These are phyloP conservation scores for Metschnikowia bowlesiae DNA, from an alignment of 805 yeast species.

Conservation along the genomic window DNA sequence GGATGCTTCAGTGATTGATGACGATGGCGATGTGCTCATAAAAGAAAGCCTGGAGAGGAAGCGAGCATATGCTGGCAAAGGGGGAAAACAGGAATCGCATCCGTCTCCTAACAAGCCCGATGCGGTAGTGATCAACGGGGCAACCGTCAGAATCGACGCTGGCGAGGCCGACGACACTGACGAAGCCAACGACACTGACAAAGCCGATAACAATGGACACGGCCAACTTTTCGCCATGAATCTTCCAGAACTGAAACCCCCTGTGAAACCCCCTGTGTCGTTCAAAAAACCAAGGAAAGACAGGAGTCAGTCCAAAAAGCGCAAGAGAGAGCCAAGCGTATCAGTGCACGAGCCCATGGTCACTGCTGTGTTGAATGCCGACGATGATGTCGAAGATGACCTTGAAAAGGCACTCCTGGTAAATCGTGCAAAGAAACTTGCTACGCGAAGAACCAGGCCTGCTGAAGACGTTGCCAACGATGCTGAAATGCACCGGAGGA, in stretches of 20 bases:
- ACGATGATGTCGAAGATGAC: slow-evolving; percentile 26
- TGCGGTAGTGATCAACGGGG: slow-evolving; percentile 10
- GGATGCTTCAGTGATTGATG: slow-evolving; percentile 41
- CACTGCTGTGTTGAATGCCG: slow-evolving; percentile 17
- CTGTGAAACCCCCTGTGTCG: slow-evolving; percentile 7
- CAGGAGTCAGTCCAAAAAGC: slow-evolving; percentile 5
- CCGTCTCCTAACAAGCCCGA: slow-evolving; percentile 9
- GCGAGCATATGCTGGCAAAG: neutral
- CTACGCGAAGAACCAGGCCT: slow-evolving; percentile 22
- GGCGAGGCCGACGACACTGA: neutral
- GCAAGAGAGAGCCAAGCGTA: slow-evolving; percentile 19
- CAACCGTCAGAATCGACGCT: neutral
- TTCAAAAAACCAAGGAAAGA: slow-evolving; percentile 27
- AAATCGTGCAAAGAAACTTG: slow-evolving; percentile 26
- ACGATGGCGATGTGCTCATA: slow-evolving; percentile 29
- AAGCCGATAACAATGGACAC: too few species aligned
- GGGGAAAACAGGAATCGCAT: slow-evolving; percentile 20
- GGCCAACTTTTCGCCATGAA: neutral
- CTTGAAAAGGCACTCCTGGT: slow-evolving; percentile 29
- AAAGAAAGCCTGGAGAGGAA: slow-evolving; percentile 30
- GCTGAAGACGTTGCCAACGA: slow-evolving; percentile 38
- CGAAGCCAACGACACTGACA: too few species aligned
- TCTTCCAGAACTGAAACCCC: neutral
- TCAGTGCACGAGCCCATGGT: slow-evolving; percentile 27
- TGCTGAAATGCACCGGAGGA: slow-evolving; percentile 22